Evolutionary conservation across 2,329 filamentous ascomycete genomes (phyloP), one percentile per base, ranked within the genome.

Genomic region (Aspergillus clavatus): DNA sequence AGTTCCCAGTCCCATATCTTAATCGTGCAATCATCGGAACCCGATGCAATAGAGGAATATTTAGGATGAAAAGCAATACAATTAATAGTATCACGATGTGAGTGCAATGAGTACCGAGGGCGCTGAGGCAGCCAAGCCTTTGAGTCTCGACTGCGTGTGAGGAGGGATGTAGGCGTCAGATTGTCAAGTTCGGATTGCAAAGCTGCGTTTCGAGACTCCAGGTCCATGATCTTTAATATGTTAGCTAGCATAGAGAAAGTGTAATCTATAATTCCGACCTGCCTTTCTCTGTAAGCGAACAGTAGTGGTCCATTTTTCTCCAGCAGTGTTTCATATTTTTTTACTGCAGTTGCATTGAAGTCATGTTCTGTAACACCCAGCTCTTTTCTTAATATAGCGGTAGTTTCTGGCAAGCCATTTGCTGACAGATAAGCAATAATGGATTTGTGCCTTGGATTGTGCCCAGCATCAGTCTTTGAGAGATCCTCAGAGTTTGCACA

Each of bases 251-350:
- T 16, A 10, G 14, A 5, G 19, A 35, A 35, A 10, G 18, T 18
- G 7, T 3, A 11, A 11, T 18, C 10, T 16, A 16, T 16, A 40
- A 23, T 28, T 19, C 19, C 36, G 26, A 37, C 67, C 42, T 68
- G 85, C 87, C 85, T 94, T 95, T 71, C 95, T 95, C 71, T 96
- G 90, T 65, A 97, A 70, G 47, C 90, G 79, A 57, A 95, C 89
- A 21, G 95, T 85, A 59, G 87, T 93, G n/a, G 90, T 96, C 91
- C 91, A 96, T 75, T 96, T 97, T 94, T 95, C 77, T 96, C 90
- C 53, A 97, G 71, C 21, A 96, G 70, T 3, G 86, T 86, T 69
- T 95, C 89, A 72, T 96, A 96, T 69, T 94, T 95, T 74, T 95
- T 95, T 41, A 83, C 79, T 7, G 87, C 94, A 12, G 80, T 78